Evolutionary conservation across 768 basidiomycete species (phyloP), one percentile per base, ranked within the genome.

Genomic region (Tricholoma sp.): DNA sequence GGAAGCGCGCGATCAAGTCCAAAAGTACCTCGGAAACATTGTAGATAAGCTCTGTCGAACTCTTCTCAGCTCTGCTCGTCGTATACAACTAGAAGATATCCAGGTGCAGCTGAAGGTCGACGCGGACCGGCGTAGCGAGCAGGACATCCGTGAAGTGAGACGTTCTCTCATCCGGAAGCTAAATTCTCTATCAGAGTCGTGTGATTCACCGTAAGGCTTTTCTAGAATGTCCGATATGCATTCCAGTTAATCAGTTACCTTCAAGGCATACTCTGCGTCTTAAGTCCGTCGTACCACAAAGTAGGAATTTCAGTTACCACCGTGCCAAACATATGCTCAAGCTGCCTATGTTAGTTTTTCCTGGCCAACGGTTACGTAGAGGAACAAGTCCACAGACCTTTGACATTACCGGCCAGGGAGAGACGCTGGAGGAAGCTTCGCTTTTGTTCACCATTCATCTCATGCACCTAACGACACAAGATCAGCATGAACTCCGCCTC

Each of bases 401-500:
- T 46, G 45, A 46, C 19, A 46, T 46, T 46, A 46, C 21, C 24
- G 45, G 45, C 45, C 45, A 46, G 22, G 8, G 45, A 22, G 45
- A 46, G 45, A 46, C 45, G 45, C 22, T 22, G 45, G 24, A 65
- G 53, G 63, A 63, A 18, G 43, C 61, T 14, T 32, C 63, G 31
- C 11, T 64, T n/a, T 53, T 57, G 22, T 43, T 62, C 39, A 58
- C 52, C 1, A 34, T 58, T 27, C 49, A 63, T 8, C 50, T 61
- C 37, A n/a, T 19, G 18, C 53, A 57, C 19, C 45, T 19, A 32
- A 53, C 52, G 6, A 54, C 59, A 35, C 43, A 64, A n/a, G 59
- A 59, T 1, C 24, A 24, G 18, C 14, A 39, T 3, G 61, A 64
- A 0, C 58, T 76, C 50, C 73, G 71, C 57, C 58, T 75, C 14